These are phyloP conservation scores for Fusarium torreyae DNA, from an alignment of 2,329 filamentous ascomycete species.

Conservation along the genomic window DNA sequence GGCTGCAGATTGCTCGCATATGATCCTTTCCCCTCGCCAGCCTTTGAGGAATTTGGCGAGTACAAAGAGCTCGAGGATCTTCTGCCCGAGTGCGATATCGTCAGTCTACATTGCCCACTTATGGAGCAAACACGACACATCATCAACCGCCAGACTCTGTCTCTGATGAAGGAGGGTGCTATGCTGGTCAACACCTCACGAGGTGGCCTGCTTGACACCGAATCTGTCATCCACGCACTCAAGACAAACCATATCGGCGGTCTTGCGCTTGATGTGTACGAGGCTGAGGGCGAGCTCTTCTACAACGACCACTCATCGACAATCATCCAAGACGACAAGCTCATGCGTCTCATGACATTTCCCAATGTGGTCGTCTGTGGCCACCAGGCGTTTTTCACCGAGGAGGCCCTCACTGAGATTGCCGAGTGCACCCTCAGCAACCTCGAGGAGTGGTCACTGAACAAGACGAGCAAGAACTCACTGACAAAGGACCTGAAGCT, in stretches of 20 bases:
- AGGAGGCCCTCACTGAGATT: conserved; percentile 76
- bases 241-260: conserved; percentile 73
- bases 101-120: conserved; percentile 78
- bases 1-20: conserved; percentile 74
- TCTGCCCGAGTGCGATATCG: conserved; percentile 70
- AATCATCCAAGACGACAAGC: conserved; percentile 76
- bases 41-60: conserved; percentile 65
- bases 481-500: conserved; percentile 51
- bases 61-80: conserved; percentile 70
- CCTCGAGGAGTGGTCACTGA: conserved; percentile 61
- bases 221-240: conserved; percentile 71
- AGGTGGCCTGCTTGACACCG: conserved; percentile 74
- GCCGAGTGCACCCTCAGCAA: conserved; percentile 72
- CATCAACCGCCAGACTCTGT: conserved; percentile 69
- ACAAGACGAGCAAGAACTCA: conserved; percentile 53
- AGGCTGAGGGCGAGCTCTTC: conserved; percentile 74
- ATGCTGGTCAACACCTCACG: conserved; percentile 79
- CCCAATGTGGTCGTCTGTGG: conserved; percentile 77
- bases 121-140: conserved; percentile 72
- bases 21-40: conserved; percentile 68
- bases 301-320: conserved; percentile 76
- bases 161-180: conserved; percentile 70
- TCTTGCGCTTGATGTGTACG: conserved; percentile 78
- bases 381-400: conserved; percentile 79
- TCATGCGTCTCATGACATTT: conserved; percentile 78